Evolutionary conservation across 805 yeast species (phyloP).

Genomic region (Ogataea corticis): DNA sequence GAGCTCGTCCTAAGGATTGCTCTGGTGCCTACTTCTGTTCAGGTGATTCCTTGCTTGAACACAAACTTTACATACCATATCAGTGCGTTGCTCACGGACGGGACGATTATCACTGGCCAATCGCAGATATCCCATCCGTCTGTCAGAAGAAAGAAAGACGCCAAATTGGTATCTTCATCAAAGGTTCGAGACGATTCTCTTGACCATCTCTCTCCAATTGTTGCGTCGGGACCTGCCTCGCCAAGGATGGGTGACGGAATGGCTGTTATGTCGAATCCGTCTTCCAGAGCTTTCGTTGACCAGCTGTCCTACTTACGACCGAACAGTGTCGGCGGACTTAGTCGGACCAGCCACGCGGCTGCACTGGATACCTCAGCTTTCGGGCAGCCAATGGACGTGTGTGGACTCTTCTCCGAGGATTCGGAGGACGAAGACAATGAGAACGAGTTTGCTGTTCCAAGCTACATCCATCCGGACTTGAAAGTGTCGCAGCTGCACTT

Average conservation of each 20-base stretch:
- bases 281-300: background rate
- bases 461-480: constrained; percentile 77
- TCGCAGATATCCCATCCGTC: constrained; percentile 89
- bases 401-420: constrained; percentile 2
- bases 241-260: background rate
- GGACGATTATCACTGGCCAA: constrained; percentile 81
- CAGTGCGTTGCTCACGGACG: constrained; percentile 70
- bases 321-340: background rate
- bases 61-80: constrained; percentile 86
- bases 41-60: constrained; percentile 78
- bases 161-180: background rate
- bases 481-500: constrained; percentile 74
- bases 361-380: constrained; percentile 4
- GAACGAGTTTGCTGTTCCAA: constrained; percentile 60
- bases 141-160: constrained; percentile 1
- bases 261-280: background rate
- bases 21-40: constrained; percentile 49
- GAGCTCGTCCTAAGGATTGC: constrained; percentile 71
- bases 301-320: background rate
- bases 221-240: constrained; percentile 3
- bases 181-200: constrained; percentile 20
- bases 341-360: background rate
- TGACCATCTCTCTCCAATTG: constrained; percentile 24
- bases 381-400: background rate
- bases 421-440: constrained; percentile 20